phyloP scores from a whole-genome alignment of 352 stramenopile species.

The Blastocystis sp. region DNA sequence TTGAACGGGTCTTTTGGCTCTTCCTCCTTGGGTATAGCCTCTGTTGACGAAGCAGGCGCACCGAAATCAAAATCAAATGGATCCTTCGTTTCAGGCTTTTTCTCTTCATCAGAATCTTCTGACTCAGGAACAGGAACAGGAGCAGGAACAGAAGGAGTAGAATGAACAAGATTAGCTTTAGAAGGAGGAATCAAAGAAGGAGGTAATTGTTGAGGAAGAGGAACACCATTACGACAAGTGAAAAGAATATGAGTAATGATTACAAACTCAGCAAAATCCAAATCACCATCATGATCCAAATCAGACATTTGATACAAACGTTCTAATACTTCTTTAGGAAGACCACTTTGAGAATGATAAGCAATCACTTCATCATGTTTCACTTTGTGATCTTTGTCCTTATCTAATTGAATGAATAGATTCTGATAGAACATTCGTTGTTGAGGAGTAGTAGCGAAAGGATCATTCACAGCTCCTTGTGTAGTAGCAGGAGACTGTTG shows the following conservation, averaged over 20 bases:
- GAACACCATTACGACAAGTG: background rate
- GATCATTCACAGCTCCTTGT: background rate
- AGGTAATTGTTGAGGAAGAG: background rate
- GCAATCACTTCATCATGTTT: background rate
- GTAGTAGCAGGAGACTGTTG: background rate
- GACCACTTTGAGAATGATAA: no score
- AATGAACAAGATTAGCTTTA: no score
- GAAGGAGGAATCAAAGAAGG: no score
- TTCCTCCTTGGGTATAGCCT: no score
- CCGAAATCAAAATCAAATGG: background rate
- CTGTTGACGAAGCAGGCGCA: no score
- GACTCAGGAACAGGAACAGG: background rate
- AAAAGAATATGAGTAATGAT: slow-evolving; percentile 20
- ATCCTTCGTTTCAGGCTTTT: background rate
- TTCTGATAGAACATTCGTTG: background rate
- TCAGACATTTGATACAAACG: no score
- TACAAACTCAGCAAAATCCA: background rate
- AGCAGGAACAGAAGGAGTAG: background rate
- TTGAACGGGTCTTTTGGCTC: no score
- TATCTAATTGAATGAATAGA: slow-evolving; percentile 23
- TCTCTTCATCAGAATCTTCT: background rate
- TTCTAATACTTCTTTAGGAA: no score
- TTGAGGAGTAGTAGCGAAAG: background rate
- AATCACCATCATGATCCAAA: no score
- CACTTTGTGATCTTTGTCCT: background rate